phyloP scores from a whole-genome alignment of 2,329 filamentous ascomycete species.

The Claviceps citrina region DNA sequence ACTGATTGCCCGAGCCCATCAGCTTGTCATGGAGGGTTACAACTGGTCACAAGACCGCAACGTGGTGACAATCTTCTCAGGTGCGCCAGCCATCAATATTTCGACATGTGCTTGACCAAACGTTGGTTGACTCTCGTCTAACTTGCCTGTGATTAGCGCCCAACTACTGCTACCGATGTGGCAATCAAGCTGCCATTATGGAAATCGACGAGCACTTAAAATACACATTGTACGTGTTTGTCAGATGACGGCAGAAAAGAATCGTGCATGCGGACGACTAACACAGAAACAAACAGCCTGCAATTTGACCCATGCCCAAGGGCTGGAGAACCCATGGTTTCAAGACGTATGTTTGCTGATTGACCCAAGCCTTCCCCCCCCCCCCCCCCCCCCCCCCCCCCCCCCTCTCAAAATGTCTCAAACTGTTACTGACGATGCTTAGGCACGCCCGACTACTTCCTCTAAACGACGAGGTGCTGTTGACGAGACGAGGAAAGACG shows the following conservation, averaged over 20 bases:
- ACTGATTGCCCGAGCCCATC: slow-evolving; percentile 87
- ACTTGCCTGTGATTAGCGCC: slow-evolving; percentile 36
- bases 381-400: too few relatives aligned
- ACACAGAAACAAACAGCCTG: slow-evolving; percentile 43
- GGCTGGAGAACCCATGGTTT: slow-evolving; percentile 97
- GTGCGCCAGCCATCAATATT: slow-evolving; percentile 29
- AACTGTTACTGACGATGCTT: slow-evolving; percentile 10
- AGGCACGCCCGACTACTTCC: slow-evolving; percentile 95
- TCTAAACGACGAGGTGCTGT: slow-evolving; percentile 36
- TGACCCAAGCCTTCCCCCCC: too few relatives aligned
- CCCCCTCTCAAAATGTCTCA: background rate
- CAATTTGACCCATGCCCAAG: slow-evolving; percentile 98
- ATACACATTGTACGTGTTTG: slow-evolving; percentile 80
- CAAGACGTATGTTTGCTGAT: slow-evolving; percentile 49
- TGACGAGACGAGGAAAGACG: background rate
- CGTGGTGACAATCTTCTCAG: slow-evolving; percentile 96
- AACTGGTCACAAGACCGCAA: slow-evolving; percentile 99
- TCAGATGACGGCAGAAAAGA: background rate
- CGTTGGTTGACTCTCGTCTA: background rate
- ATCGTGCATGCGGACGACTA: slow-evolving; percentile 10
- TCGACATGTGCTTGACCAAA: background rate
- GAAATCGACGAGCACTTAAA: slow-evolving; percentile 98
- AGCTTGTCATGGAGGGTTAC: slow-evolving; percentile 98
- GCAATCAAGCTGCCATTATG: slow-evolving; percentile 99
- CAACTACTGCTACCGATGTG: slow-evolving; percentile 97